Conservation (phyloP, 2,329 filamentous ascomycete species). For the Hypoxylon sp. region DNA sequence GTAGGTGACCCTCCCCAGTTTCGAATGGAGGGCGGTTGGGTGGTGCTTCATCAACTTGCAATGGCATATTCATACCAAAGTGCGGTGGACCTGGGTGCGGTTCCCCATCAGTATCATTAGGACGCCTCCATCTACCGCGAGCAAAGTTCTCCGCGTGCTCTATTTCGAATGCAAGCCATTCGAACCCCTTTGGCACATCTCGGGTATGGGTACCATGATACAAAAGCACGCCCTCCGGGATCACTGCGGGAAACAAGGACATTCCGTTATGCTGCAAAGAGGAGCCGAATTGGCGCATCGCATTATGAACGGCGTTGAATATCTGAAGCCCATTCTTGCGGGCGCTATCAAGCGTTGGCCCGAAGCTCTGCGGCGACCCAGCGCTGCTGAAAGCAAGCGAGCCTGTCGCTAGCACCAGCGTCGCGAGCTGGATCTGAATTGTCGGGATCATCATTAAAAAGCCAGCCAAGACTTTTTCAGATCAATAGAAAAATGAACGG, state of each 20-base stretch:
- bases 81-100: background rate
- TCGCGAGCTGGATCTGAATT: conserved; percentile 3
- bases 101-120: conserved; percentile 22
- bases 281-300: conserved; percentile 81
- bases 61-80: background rate
- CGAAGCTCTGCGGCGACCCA: conserved; percentile 42
- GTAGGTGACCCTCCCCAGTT: conserved; percentile 69
- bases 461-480: background rate
- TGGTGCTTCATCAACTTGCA: conserved; percentile 11
- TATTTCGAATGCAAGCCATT: conserved; percentile 83
- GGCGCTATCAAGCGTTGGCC: conserved; percentile 57
- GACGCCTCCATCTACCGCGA: conserved; percentile 34
- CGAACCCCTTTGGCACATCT: conserved; percentile 64
- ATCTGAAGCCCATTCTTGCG: conserved; percentile 71
- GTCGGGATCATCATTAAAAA: conserved; percentile 10
- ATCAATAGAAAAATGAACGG: background rate
- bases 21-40: conserved; percentile 19
- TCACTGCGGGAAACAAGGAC: conserved; percentile 74
- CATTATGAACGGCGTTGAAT: conserved; percentile 80
- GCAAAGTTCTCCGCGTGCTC: conserved; percentile 80
- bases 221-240: conserved; percentile 74
- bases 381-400: conserved; percentile 21
- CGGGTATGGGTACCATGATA: conserved; percentile 72
- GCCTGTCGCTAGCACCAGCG: conserved; percentile 15
- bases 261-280: conserved; percentile 82